A percentile compares a stretch with the other conserved stretches of the same genome.
Conservation (phyloP, 2,329 filamentous ascomycete species). For the Phyllosticta ampelicida region DNA sequence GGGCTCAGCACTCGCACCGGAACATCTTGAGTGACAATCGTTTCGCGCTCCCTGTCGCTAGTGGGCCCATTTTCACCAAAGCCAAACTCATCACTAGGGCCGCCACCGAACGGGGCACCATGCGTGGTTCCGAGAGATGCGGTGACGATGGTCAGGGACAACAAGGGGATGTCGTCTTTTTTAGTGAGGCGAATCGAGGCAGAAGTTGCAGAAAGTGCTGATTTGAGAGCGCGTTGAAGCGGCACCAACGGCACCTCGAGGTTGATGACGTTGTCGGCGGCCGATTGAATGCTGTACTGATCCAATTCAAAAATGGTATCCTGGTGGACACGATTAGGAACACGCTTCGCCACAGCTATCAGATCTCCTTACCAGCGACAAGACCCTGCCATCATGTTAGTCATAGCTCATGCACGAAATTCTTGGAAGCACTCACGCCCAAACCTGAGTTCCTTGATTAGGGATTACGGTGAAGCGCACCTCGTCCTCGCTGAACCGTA, state of each 20-base stretch:
- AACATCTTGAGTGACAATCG: slow-evolving; percentile 88
- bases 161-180: slow-evolving; percentile 73
- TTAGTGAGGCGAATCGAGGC: slow-evolving; percentile 86
- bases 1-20: slow-evolving; percentile 84
- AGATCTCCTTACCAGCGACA: slow-evolving; percentile 28
- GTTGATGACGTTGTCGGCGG: slow-evolving; percentile 84
- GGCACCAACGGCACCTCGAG: slow-evolving; percentile 85
- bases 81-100: slow-evolving; percentile 18
- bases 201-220: slow-evolving; percentile 68
- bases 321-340: slow-evolving; percentile 29
- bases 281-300: slow-evolving; percentile 74
- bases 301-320: slow-evolving; percentile 75
- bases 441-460: slow-evolving; percentile 89
- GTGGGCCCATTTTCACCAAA: slow-evolving; percentile 34
- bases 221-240: slow-evolving; percentile 83
- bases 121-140: slow-evolving; percentile 49
- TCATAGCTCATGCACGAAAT: neutral
- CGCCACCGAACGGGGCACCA: slow-evolving; percentile 23
- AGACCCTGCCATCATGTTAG: slow-evolving; percentile 25
- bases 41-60: slow-evolving; percentile 63
- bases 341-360: neutral
- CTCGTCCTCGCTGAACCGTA: slow-evolving; percentile 75
- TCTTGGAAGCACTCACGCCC: slow-evolving; percentile 55
- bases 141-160: slow-evolving; percentile 83
- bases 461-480: slow-evolving; percentile 94